Base-by-base conservation (phyloP, 2,329 filamentous ascomycete species). In the Colletotrichum sidae region DNA sequence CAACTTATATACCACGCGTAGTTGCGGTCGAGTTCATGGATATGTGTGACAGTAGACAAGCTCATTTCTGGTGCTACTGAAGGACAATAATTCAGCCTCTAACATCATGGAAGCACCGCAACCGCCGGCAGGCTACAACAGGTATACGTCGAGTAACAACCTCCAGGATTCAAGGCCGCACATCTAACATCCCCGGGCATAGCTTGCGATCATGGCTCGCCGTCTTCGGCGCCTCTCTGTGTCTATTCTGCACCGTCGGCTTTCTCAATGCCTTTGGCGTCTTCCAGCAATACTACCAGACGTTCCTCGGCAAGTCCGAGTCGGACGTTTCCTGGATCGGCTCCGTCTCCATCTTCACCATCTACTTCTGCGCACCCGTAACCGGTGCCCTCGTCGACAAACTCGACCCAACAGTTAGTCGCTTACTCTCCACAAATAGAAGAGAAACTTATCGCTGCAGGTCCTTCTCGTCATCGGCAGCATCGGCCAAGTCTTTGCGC, bases 211-310 rank as follows among this genome's bases (percentile, higher is more conserved):
- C 70, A 10, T 72, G 71, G 69, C 55, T 70, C 7, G 69, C 70
- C 6, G 69, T 72, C 10, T 52, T 55, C 2, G 70, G 70, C 3
- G 69, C 69, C 37, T 68, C 53, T 8, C 34, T 71, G 9, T 65
- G 76, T 74, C 9, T 66, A 2, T 63, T 67, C 34, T 58, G 59
- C n/a, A 63, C 63, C 3, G 71, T 78, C 4, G 79, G 75, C 1
- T 81, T 81, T 41, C 44, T 65, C 6, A 65, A 65, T 37, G 61
- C 61, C 25, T 65, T 65, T 15, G 55, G 61, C 6, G 79, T 84
- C 2, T 88, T 85, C 65, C 83, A 87, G 65, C 80, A 81, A 7
- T 85, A 86, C 72, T 87, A 87, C 67, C 69, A 70, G 46, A 77
- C 72, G 41, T 75, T 76, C 0, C 65, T 69, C 17, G n/a, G 7